Percentiles rank a stretch among this genome's conserved stretches.
Evolutionary conservation across 1,284 basidiomycete species (phyloP).

Genomic region (Ceratobasidium sp.): DNA sequence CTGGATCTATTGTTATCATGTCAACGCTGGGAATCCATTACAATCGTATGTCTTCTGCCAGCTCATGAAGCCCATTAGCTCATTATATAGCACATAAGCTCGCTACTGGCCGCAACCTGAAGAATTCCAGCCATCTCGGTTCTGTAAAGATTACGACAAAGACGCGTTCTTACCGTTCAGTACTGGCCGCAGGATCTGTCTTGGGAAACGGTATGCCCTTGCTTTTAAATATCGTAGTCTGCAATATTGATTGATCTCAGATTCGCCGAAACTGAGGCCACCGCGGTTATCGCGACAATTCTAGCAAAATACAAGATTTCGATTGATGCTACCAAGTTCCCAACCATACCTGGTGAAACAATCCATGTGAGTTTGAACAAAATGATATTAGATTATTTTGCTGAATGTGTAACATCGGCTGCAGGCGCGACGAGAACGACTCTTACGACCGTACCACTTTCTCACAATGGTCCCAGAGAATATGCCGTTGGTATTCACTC

Average conservation of each 20-base stretch:
- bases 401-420: background rate
- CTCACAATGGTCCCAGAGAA: slow-evolving; percentile 33
- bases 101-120: slow-evolving; percentile 37
- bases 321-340: slow-evolving; percentile 26
- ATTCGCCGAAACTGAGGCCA: slow-evolving; percentile 32
- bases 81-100: background rate
- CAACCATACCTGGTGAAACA: slow-evolving; percentile 29
- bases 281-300: slow-evolving; percentile 20
- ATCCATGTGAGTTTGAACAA: background rate
- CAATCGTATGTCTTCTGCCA: background rate
- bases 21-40: background rate
- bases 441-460: slow-evolving; percentile 23
- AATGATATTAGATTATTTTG: background rate
- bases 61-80: background rate
- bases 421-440: slow-evolving; percentile 26
- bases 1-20: background rate
- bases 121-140: slow-evolving; percentile 26
- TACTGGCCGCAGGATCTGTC: slow-evolving; percentile 23
- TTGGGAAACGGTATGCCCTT: slow-evolving; percentile 18
- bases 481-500: slow-evolving; percentile 38
- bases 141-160: slow-evolving; percentile 29
- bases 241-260: background rate
- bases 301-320: slow-evolving; percentile 25
- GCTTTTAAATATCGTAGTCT: background rate
- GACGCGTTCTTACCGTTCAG: slow-evolving; percentile 38